Evolutionary conservation across 495 filamentous ascomycete genomes (phyloP).

Genomic region (Xylaria telfairii): DNA sequence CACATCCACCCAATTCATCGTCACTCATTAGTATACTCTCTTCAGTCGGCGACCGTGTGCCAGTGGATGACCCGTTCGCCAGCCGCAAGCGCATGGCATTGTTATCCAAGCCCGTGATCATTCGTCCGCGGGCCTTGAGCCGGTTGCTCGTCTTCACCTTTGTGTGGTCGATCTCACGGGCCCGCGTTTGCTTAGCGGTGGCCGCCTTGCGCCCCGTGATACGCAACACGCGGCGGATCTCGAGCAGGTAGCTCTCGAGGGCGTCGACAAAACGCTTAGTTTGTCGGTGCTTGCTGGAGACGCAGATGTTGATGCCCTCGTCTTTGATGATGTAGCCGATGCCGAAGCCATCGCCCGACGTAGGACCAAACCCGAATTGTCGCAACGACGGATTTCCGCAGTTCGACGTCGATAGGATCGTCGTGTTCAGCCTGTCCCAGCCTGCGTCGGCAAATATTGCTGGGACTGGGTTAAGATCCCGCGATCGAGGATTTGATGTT

Average conservation of each 20-base stretch:
- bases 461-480: constrained; percentile 61
- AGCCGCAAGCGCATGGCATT: constrained; percentile 47
- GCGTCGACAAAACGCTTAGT: constrained; percentile 89
- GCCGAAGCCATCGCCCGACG: constrained; percentile 92
- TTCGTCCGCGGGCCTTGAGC: constrained; percentile 62
- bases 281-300: constrained; percentile 89
- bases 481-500: constrained; percentile 40
- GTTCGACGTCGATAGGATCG: constrained; percentile 95
- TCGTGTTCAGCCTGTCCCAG: constrained; percentile 95
- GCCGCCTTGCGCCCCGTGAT: constrained; percentile 61
- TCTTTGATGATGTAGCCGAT: constrained; percentile 99
- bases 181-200: constrained; percentile 42
- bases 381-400: constrained; percentile 97
- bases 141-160: constrained; percentile 38
- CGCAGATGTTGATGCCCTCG: constrained; percentile 89
- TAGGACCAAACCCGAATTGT: constrained; percentile 96
- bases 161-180: constrained; percentile 50
- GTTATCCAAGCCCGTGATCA: constrained; percentile 54
- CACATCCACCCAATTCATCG: constrained; percentile 91
- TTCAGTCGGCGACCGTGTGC: constrained; percentile 58
- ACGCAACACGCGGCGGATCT: constrained; percentile 83
- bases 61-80: constrained; percentile 46
- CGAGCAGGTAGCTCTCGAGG: constrained; percentile 85
- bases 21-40: constrained; percentile 72
- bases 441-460: constrained; percentile 85